Conservation (phyloP, 768 basidiomycete species). For the Hypsizygus marmoreus region DNA sequence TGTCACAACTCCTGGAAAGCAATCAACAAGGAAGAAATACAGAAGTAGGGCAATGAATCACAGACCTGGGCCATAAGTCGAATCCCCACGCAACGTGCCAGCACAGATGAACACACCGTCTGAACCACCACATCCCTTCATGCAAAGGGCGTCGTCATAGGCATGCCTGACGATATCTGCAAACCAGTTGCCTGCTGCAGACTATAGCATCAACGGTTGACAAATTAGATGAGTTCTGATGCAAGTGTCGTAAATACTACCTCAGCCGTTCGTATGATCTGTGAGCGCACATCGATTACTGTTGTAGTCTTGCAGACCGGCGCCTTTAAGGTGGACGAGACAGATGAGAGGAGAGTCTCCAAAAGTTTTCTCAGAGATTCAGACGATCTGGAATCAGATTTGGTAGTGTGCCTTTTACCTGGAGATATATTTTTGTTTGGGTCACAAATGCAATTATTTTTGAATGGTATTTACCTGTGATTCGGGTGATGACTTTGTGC, state of each 20-base stretch:
- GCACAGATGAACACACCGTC: conserved; percentile 83
- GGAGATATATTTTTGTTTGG: background rate
- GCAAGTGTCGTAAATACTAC: conserved; percentile 32
- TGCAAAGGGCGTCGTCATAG: conserved; percentile 70
- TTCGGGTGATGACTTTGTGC: conserved; percentile 58
- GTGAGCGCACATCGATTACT: conserved; percentile 72
- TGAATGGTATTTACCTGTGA: conserved; percentile 49
- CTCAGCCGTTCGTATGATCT: conserved; percentile 74
- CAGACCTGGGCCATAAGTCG: conserved; percentile 78
- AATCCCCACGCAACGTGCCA: conserved; percentile 86
- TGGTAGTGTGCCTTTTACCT: conserved; percentile 71
- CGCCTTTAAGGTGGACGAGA: conserved; percentile 68
- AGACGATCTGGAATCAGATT: conserved; percentile 59
- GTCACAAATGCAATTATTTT: background rate
- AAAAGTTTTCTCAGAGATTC: conserved; percentile 58
- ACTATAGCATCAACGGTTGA: conserved; percentile 39
- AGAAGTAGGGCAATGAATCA: background rate
- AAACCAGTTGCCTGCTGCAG: conserved; percentile 78
- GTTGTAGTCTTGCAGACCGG: conserved; percentile 75
- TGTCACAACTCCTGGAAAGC: conserved; percentile 64
- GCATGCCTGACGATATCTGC: conserved; percentile 83
- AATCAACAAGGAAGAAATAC: background rate
- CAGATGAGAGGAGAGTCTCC: conserved; percentile 62
- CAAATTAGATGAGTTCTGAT: background rate
- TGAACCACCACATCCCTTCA: conserved; percentile 62